Percentiles rank a stretch among this genome's conserved stretches.
phyloP scores from a whole-genome alignment of 345 rosid genomes.

The Jatropha curcas region DNA sequence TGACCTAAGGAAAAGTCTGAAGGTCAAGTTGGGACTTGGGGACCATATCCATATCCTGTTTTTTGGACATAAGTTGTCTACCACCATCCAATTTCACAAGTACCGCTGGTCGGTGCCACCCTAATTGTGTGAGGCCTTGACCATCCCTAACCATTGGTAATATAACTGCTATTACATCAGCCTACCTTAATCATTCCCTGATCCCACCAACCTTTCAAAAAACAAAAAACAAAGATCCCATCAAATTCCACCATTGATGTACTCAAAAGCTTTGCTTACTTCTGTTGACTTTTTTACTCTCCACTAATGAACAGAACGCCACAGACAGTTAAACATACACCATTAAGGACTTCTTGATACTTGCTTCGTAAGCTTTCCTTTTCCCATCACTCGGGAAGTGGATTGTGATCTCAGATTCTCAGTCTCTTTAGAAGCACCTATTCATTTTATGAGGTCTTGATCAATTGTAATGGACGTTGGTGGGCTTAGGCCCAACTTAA shows the following conservation, averaged over 20 bases:
- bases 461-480: too few species aligned
- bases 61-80: neutral
- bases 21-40: too few species aligned
- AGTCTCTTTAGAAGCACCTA: neutral
- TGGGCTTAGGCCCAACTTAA: neutral
- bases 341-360: neutral
- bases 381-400: conserved; percentile 12
- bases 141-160: neutral
- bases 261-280: neutral
- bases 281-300: neutral
- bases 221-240: too few species aligned
- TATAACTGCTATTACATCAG: too few species aligned
- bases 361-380: too few species aligned
- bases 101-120: conserved; percentile 6
- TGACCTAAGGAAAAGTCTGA: neutral
- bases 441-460: too few species aligned
- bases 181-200: too few species aligned
- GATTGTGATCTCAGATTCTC: neutral
- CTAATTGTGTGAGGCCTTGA: neutral
- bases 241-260: neutral
- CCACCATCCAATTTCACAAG: neutral
- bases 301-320: neutral
- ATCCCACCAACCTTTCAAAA: too few species aligned
- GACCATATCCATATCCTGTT: too few species aligned
- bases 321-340: neutral